Evolutionary conservation across 2,329 filamentous ascomycete species (phyloP), one percentile per base, ranked within the genome.

Genomic region (Talaromyces sp.): DNA sequence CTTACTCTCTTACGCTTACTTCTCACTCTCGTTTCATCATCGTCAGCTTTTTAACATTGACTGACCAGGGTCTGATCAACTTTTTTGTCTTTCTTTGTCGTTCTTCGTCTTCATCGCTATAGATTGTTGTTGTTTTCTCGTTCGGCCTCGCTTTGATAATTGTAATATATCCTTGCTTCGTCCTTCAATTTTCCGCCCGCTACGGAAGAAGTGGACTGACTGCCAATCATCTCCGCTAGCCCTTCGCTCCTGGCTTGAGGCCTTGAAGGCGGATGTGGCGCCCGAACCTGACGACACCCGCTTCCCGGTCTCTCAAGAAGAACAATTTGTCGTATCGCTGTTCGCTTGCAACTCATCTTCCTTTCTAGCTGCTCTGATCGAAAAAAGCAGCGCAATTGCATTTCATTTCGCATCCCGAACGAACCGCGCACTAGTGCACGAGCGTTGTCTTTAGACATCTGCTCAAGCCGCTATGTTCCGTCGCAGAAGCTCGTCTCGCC

Each of bases 401-500:
- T 52, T 43, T 17, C 41, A 35, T 54, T 31, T 17, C 17, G 19
- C 39, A 43, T 15, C 22, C 43, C 31, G 43, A 35, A 2, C 39
- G 45, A 60, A 27, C 52, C 50, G 43, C 58, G 61, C 47, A 59
- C 50, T 37, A 66, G 43, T 49, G 60, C 35, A 31, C 50, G 60
- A 50, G 60, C 37, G 49, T 60, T 61, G 61, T 66, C 61, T 25
- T 27, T 50, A 47, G 41, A 37, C 61, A 37, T 31, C 58, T 47
- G 62, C 58, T 61, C 50, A 37, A 45, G 58, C 35, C 65, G 58
- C 65, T 50, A 67, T 67, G 66, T 67, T 67, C 62, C 66, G 63
- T 61, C 66, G 66, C 63, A 65, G 63, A 64, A 67, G 63, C 49
- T 66, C 66, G n/a, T 66, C 66, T 63, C 66, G 66, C 39, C 66